Percentiles rank a stretch among this genome's conserved stretches.
Conservation (phyloP, 1,139 yeast species). For the Debaryomyces singareniensis region DNA sequence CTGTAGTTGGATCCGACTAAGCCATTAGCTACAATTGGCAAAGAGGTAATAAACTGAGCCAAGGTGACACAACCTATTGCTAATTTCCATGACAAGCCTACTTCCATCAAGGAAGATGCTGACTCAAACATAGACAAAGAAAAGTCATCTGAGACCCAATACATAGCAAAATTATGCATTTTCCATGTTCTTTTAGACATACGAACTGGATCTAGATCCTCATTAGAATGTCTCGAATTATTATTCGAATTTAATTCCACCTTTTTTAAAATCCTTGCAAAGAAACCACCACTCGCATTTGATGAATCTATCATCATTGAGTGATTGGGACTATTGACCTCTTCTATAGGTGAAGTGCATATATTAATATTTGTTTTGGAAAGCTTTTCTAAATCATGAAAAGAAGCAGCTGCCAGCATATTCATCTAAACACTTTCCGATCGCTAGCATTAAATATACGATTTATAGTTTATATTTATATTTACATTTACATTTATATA, state of each 20-base stretch:
- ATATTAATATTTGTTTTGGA: too few relatives aligned
- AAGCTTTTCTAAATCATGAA: too few relatives aligned
- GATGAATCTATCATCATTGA: too few relatives aligned
- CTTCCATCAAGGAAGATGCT: constrained; percentile 12
- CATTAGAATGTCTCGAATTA: constrained; percentile 4
- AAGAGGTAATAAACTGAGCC: constrained; percentile 8
- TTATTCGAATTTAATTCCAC: not conserved
- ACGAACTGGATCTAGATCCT: constrained; percentile 16
- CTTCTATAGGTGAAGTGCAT: too few relatives aligned
- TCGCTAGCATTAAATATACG: too few relatives aligned
- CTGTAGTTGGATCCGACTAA: constrained; percentile 15
- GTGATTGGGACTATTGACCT: too few relatives aligned
- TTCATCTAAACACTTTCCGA: too few relatives aligned
- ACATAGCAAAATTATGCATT: constrained; percentile 14
- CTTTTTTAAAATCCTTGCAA: not conserved
- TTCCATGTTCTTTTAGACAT: constrained; percentile 16
- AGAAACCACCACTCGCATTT: too few relatives aligned
- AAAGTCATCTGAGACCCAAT: constrained; percentile 17
- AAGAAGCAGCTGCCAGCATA: too few relatives aligned
- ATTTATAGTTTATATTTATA: too few relatives aligned
- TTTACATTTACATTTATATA: too few relatives aligned
- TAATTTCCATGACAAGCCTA: constrained; percentile 13
- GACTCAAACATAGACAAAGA: constrained; percentile 18
- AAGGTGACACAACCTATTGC: constrained; percentile 16
- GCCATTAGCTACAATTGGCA: constrained; percentile 13